A percentile compares a stretch with the other conserved stretches of the same genome.
Conservation (phyloP, 139 green algal species). For the Gonium pectorale region DNA sequence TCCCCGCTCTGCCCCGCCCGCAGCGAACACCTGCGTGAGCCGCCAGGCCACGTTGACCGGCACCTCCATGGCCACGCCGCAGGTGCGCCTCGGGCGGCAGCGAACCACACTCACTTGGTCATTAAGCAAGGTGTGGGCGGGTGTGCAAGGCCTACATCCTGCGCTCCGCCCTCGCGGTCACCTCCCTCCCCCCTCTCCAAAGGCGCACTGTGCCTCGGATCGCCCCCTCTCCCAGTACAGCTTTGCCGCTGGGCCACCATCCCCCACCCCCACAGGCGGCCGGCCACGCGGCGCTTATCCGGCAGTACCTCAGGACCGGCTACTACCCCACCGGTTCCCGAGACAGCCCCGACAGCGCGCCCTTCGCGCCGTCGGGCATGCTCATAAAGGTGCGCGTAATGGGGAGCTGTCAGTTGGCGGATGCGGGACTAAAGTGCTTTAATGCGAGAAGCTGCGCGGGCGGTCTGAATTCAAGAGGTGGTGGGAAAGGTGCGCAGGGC, state of each 20-base stretch:
- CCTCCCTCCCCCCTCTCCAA: background rate
- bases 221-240: background rate
- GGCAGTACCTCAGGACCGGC: constrained; percentile 82
- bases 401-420: constrained; percentile 8
- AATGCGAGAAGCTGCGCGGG: background rate
- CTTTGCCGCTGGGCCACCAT: background rate
- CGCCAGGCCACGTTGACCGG: background rate
- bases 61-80: constrained; percentile 15
- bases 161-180: background rate
- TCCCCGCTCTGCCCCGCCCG: background rate
- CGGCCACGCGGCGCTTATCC: constrained; percentile 61
- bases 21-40: background rate
- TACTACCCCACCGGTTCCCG: constrained; percentile 64
- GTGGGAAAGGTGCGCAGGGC: background rate
- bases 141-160: background rate
- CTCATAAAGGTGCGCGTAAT: constrained; percentile 83
- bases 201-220: background rate
- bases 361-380: constrained; percentile 58
- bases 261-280: constrained; percentile 53
- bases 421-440: accelerated
- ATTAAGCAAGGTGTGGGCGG: background rate
- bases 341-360: background rate
- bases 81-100: background rate
- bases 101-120: background rate
- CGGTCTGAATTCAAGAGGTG: background rate